A percentile compares a stretch with the other conserved stretches of the same genome.
These are phyloP conservation scores for Rhizophora mangle DNA, from an alignment of 345 rosid genomes.

Conservation along the genomic window DNA sequence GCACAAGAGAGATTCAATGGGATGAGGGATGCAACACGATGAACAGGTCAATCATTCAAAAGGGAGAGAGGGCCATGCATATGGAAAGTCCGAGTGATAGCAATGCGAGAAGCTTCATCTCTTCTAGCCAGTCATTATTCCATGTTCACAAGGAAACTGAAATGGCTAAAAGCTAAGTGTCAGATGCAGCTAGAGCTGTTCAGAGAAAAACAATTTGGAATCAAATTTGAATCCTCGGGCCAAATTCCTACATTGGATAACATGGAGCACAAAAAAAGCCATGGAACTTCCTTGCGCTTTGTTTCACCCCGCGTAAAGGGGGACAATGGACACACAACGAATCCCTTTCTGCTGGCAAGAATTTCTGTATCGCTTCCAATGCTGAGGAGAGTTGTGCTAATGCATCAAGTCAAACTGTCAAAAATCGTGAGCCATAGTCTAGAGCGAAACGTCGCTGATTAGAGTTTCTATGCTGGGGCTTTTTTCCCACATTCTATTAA, in stretches of 20 bases:
- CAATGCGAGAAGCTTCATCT: conserved; percentile 22
- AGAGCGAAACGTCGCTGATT: conserved; percentile 30
- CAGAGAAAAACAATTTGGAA: conserved; percentile 44
- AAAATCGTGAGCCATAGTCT: conserved; percentile 28
- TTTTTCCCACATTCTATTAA: conserved; percentile 59
- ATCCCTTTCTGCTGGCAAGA: conserved; percentile 16
- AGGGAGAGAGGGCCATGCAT: conserved; percentile 36
- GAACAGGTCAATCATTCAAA: conserved; percentile 9
- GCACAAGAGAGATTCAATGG: conserved; percentile 46
- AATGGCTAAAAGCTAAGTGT: conserved; percentile 90
- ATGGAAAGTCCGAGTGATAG: conserved; percentile 31
- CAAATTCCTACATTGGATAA: conserved; percentile 14
- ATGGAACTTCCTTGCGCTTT: conserved; percentile 13
- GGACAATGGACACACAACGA: conserved; percentile 11
- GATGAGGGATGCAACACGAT: conserved; percentile 27
- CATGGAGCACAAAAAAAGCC: conserved; percentile 9
- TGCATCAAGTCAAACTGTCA: conserved; percentile 14
- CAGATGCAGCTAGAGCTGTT: conserved; percentile 58
- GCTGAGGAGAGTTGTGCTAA: conserved; percentile 22
- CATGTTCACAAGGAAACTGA: conserved; percentile 41
- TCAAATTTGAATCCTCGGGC: conserved; percentile 24
- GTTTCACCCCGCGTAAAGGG: conserved; percentile 13
- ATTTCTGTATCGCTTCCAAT: conserved; percentile 5
- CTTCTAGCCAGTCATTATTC: conserved; percentile 20
- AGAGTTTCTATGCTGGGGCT: conserved; percentile 36